Conservation (phyloP, 2,329 filamentous ascomycete species). For the Fusarium nanum region DNA sequence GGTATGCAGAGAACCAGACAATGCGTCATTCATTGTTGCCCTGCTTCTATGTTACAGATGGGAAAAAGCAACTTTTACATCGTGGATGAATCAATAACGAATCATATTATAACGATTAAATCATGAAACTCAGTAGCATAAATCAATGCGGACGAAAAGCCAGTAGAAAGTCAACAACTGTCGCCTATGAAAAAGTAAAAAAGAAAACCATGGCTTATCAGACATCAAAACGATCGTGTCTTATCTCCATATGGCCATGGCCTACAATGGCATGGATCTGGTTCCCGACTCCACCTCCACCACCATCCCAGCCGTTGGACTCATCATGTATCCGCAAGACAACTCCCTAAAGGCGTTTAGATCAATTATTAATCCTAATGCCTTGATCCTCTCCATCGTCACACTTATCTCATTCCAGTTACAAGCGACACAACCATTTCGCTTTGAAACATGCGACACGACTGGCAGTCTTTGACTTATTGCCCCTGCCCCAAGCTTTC, state of each 20-base stretch:
- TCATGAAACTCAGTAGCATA: neutral
- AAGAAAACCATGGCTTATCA: conserved; percentile 2
- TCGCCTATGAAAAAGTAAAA: neutral
- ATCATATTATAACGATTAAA: neutral
- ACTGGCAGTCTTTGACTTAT: conserved; percentile 1
- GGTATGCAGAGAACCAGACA: conserved; percentile 8
- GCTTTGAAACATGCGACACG: conserved; percentile 26
- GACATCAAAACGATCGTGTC: conserved; percentile 15
- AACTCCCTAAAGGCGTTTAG: conserved; percentile 20
- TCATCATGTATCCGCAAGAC: conserved; percentile 39
- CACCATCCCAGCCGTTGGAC: conserved; percentile 36
- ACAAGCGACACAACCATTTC: conserved; percentile 21
- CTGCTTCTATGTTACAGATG: conserved; percentile 2
- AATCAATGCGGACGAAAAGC: neutral
- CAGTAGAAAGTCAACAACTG: conserved; percentile 15
- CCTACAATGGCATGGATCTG: conserved; percentile 10
- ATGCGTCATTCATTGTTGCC: conserved; percentile 38
- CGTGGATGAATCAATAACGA: neutral
- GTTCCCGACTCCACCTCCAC: conserved; percentile 34
- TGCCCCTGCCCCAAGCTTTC: neutral
- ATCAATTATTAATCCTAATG: conserved; percentile 39
- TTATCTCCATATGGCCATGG: conserved; percentile 13
- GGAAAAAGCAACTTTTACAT: conserved; percentile 12
- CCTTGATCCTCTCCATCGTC: conserved; percentile 28
- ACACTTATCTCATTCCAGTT: conserved; percentile 40